These are phyloP conservation scores for Solanum chacoense DNA, from an alignment of 305 asterid genomes.

Conservation along the genomic window DNA sequence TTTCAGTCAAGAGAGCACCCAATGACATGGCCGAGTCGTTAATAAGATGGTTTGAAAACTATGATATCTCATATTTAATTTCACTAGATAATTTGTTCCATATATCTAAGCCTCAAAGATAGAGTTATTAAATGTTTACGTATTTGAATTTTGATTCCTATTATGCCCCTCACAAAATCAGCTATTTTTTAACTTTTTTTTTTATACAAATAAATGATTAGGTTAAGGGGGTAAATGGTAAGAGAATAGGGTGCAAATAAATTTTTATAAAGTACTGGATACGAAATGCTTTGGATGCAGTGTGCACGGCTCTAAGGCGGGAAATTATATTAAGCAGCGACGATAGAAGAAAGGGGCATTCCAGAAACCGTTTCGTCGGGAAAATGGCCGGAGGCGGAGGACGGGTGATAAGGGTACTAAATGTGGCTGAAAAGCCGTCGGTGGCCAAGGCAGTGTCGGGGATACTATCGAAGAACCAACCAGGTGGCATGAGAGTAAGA, in stretches of 20 bases:
- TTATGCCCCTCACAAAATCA: neutral
- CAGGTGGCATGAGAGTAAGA: slow-evolving; percentile 54
- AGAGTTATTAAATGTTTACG: neutral
- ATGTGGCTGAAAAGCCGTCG: slow-evolving; percentile 99
- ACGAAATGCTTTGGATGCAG: neutral
- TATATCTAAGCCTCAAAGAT: too few species aligned
- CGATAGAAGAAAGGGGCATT: neutral
- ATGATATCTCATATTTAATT: neutral
- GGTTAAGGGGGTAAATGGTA: neutral
- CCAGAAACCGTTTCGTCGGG: neutral
- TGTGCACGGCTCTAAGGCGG: neutral
- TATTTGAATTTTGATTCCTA: neutral
- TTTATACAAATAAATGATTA: neutral
- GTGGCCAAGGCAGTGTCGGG: slow-evolving; percentile 92
- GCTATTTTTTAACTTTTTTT: neutral
- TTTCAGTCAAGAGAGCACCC: neutral
- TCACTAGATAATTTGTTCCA: neutral
- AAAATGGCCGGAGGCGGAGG: slow-evolving; percentile 34
- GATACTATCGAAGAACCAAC: slow-evolving; percentile 57
- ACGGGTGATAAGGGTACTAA: slow-evolving; percentile 59
- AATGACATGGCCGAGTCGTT: neutral
- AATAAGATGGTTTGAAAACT: neutral
- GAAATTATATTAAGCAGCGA: neutral
- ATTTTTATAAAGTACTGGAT: neutral
- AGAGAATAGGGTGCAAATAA: too few species aligned